Percentiles rank a stretch among this genome's conserved stretches.
Evolutionary conservation across 305 asterid species (phyloP).

Genomic region (Lippia alba): DNA sequence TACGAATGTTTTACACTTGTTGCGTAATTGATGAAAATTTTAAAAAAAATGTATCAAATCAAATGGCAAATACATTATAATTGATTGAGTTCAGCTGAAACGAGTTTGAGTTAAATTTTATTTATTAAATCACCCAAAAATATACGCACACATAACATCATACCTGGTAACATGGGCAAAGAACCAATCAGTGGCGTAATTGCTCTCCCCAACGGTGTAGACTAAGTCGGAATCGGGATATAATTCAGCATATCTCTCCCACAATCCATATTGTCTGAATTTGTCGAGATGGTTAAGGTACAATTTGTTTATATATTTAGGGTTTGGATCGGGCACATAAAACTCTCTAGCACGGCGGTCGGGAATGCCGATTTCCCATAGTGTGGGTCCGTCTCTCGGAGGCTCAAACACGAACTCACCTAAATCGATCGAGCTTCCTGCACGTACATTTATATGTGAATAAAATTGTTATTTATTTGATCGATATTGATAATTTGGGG

Average conservation of each 20-base stretch:
- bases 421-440: slow-evolving; percentile 50
- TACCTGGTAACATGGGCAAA: slow-evolving; percentile 76
- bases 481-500: too few relatives aligned
- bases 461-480: too few relatives aligned
- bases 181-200: slow-evolving; percentile 68
- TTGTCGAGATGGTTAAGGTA: slow-evolving; percentile 58
- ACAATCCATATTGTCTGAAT: slow-evolving; percentile 72
- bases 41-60: too few relatives aligned
- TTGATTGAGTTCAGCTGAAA: too few relatives aligned
- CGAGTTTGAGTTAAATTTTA: too few relatives aligned
- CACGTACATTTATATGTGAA: not conserved
- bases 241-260: slow-evolving; percentile 63
- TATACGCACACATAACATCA: too few relatives aligned
- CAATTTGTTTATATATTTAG: slow-evolving; percentile 59
- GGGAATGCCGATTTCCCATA: slow-evolving; percentile 84
- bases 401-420: slow-evolving; percentile 57
- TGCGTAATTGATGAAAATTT: too few relatives aligned
- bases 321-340: slow-evolving; percentile 68
- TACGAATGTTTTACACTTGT: too few relatives aligned
- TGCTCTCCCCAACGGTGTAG: slow-evolving; percentile 56
- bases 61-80: too few relatives aligned
- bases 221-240: slow-evolving; percentile 60
- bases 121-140: too few relatives aligned
- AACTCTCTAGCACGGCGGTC: slow-evolving; percentile 70
- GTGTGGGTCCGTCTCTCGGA: slow-evolving; percentile 67